Conservation (phyloP, 805 yeast species). For the Zygosaccharomyces siamensis region DNA sequence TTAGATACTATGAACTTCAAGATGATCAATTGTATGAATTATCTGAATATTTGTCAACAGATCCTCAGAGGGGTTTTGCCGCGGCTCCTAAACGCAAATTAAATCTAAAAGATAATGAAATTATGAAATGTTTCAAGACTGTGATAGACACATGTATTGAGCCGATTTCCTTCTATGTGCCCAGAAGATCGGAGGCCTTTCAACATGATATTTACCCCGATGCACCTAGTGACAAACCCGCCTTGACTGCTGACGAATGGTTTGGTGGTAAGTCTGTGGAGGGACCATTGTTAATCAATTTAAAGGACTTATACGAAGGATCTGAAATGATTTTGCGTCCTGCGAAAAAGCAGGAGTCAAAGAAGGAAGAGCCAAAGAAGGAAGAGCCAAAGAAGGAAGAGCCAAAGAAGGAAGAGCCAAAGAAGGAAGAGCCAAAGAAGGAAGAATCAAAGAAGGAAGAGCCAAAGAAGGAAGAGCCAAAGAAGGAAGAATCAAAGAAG, state of each 20-base stretch:
- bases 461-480: slow-evolving; percentile 9
- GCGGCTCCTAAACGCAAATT: slow-evolving; percentile 80
- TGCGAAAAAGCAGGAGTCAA: slow-evolving; percentile 25
- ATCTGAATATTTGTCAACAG: slow-evolving; percentile 84
- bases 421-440: slow-evolving; percentile 18
- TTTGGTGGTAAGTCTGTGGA: slow-evolving; percentile 69
- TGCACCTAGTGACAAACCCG: slow-evolving; percentile 76
- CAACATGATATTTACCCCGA: slow-evolving; percentile 92
- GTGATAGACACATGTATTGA: slow-evolving; percentile 79
- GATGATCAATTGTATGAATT: slow-evolving; percentile 77
- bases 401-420: slow-evolving; percentile 17
- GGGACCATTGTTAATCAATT: slow-evolving; percentile 73
- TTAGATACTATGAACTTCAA: slow-evolving; percentile 86
- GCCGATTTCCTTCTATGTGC: slow-evolving; percentile 89
- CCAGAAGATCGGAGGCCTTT: slow-evolving; percentile 88
- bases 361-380: slow-evolving; percentile 38
- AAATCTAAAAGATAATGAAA: slow-evolving; percentile 77
- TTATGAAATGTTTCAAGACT: slow-evolving; percentile 78
- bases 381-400: slow-evolving; percentile 4
- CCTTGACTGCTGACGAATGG: slow-evolving; percentile 76
- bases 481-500: slow-evolving; percentile 16
- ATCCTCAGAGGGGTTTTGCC: slow-evolving; percentile 95
- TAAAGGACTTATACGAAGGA: slow-evolving; percentile 81
- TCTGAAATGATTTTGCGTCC: slow-evolving; percentile 46
- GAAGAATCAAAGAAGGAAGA: slow-evolving; percentile 15